Evolutionary conservation across 331 rosid genomes (phyloP), one percentile per base, ranked within the genome.

Genomic region (Arachis monticola): DNA sequence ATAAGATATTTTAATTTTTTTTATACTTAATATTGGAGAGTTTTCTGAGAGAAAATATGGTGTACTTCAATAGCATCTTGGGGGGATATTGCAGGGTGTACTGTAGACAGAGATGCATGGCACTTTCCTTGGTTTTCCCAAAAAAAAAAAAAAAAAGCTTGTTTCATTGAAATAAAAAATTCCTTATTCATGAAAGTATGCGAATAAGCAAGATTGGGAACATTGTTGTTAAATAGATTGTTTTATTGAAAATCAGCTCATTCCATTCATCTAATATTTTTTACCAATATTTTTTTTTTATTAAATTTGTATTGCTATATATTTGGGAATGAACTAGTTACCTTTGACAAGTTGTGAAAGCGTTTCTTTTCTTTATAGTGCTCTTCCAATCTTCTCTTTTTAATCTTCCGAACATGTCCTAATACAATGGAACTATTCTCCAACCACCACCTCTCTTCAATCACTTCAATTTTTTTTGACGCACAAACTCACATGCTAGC

Each of bases 321-420:
- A 63, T 50, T 35, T 68, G 60, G 73, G 69, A 74, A 69, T 73
- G 84, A 82, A 79, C 75, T 72, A 27, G 77, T 79, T 82, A 75
- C 67, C 46, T 79, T 79, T 77, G 86, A 82, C 84, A 80, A 61
- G 38, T 71, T 67, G 71, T 60, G 71, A 72, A 79, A 55, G 75
- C 67, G 60, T 17, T 17, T 17, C 22, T 45, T 62, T 67, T 59
- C 32, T 55, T 75, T 53, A 70, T 57, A 57, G 60, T 61, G 57
- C 69, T 58, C 73, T 64, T 60, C 5, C 11, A 5, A 30, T 17
- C 13, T 45, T 60, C 10, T 4, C 10, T 55, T 32, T 32, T 14
- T n/a, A 6, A 6, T 13, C 69, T 38, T 63, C 45, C 44, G 35
- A 59, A 17, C 67, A 12, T 53, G 51, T 66, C 17, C 13, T 35